Conservation (phyloP, 345 rosid species). For the Microthlaspi erraticum region DNA sequence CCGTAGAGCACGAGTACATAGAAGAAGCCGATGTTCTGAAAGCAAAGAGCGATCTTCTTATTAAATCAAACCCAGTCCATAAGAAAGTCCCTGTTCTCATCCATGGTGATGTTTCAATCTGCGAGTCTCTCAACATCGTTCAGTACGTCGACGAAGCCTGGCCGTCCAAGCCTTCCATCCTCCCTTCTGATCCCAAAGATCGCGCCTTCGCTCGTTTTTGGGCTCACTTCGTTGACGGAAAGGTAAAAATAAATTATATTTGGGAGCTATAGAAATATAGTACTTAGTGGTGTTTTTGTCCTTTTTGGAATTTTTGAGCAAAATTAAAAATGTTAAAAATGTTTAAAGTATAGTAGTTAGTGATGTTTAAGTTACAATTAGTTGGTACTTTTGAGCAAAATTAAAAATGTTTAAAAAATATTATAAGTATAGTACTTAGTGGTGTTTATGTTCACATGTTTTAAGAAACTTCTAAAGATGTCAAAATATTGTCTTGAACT, state of each 20-base stretch:
- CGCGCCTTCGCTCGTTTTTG: constrained; percentile 75
- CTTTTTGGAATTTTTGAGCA: no score
- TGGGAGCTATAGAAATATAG: no score
- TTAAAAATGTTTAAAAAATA: no score
- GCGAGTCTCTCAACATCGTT: constrained; percentile 75
- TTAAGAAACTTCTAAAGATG: no score
- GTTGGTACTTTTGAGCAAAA: no score
- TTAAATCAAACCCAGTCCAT: constrained; percentile 75
- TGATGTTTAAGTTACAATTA: no score
- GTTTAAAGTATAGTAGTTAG: no score
- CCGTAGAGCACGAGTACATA: constrained; percentile 38
- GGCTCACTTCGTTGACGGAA: constrained; percentile 65
- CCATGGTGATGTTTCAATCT: constrained; percentile 60
- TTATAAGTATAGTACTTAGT: no score
- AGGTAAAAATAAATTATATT: constrained; percentile 46
- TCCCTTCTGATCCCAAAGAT: constrained; percentile 55
- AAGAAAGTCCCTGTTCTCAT: constrained; percentile 85
- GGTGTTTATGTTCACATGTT: no score
- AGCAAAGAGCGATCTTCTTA: constrained; percentile 67
- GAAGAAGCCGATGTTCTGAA: constrained; percentile 41
- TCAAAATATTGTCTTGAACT: background rate
- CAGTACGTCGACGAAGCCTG: constrained; percentile 75
- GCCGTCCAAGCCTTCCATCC: constrained; percentile 60
- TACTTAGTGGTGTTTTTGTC: no score
- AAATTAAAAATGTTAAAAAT: no score